Evolutionary conservation across 805 yeast species (phyloP).

Genomic region (Metschnikowia noctiluminum): DNA sequence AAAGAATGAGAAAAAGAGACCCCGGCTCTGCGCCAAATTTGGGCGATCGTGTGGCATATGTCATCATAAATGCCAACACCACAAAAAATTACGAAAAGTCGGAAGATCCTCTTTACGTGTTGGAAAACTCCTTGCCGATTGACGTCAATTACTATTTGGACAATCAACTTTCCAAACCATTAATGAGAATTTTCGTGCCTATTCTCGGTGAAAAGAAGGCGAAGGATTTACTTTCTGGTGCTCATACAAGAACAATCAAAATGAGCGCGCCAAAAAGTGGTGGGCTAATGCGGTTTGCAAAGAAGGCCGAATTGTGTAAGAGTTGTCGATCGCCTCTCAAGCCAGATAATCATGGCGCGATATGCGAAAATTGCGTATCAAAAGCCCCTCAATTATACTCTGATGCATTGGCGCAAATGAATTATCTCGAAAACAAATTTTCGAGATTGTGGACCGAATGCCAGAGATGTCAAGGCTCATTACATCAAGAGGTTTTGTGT

Average conservation of each 20-base stretch:
- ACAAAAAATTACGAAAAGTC: conserved; percentile 92
- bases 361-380: conserved; percentile 80
- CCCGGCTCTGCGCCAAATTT: conserved; percentile 95
- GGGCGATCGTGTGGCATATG: conserved; percentile 98
- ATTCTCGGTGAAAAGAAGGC: conserved; percentile 85
- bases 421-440: conserved; percentile 75
- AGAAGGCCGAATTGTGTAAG: conserved; percentile 82
- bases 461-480: conserved; percentile 93
- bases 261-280: conserved; percentile 77
- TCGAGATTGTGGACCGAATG: conserved; percentile 96
- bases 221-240: conserved; percentile 73
- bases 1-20: conserved; percentile 93
- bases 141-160: conserved; percentile 93
- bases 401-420: conserved; percentile 75
- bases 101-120: conserved; percentile 91
- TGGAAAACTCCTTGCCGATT: conserved; percentile 88
- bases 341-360: conserved; percentile 56
- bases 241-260: conserved; percentile 75
- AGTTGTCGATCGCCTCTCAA: conserved; percentile 82
- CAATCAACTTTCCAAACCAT: conserved; percentile 88
- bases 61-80: conserved; percentile 73
- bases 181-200: conserved; percentile 91
- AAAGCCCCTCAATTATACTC: conserved; percentile 67
- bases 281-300: conserved; percentile 88
- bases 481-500: conserved; percentile 94